Evolutionary conservation across 2,329 filamentous ascomycete species (phyloP).

Genomic region (Harringtonia lauricola): DNA sequence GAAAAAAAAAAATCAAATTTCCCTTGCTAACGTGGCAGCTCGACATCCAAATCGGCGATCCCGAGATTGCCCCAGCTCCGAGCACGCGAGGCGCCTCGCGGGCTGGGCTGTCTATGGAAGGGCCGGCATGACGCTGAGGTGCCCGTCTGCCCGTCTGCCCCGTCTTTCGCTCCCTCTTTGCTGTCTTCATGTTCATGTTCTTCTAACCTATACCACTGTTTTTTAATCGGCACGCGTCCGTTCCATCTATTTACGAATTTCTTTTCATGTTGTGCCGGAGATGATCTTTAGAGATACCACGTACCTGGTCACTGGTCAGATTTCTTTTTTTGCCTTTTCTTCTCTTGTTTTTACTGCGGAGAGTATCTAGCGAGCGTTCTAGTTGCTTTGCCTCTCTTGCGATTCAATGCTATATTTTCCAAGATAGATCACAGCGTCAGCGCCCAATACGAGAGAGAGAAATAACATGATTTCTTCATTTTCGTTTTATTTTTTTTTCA

Average conservation of each 20-base stretch:
- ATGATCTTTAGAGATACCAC: not conserved
- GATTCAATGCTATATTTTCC: no score
- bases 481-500: not conserved
- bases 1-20: no score
- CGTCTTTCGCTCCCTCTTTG: not conserved
- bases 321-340: not conserved
- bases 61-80: conserved; percentile 14
- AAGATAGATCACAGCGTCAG: no score
- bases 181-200: not conserved
- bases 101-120: conserved; percentile 3
- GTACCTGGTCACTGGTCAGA: not conserved
- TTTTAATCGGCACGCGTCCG: not conserved
- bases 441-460: no score
- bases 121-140: not conserved
- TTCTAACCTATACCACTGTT: not conserved
- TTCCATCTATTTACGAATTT: not conserved
- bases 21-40: conserved; percentile 10
- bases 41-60: conserved; percentile 15
- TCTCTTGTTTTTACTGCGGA: not conserved
- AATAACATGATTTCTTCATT: not conserved
- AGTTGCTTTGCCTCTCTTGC: not conserved
- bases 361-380: no score
- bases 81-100: conserved; percentile 11
- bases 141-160: no score
- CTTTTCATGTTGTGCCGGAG: not conserved